Evolutionary conservation across 805 yeast species (phyloP).

Genomic region (Kodamaea neixiangensis): DNA sequence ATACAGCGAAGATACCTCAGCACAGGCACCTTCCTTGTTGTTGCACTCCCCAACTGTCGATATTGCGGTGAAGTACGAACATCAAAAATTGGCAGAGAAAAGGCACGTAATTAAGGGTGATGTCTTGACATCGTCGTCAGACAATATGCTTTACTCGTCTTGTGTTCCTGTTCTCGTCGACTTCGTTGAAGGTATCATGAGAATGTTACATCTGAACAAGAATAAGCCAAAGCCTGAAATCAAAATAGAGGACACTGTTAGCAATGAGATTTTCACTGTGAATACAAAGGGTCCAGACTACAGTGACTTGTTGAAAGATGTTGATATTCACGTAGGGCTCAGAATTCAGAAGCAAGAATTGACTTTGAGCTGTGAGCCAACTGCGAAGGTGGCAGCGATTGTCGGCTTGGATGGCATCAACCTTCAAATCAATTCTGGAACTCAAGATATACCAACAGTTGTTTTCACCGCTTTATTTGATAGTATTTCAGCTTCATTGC

Average conservation of each 20-base stretch:
- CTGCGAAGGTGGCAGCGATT: constrained; percentile 87
- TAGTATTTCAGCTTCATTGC: constrained; percentile 70
- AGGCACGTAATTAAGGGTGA: constrained; percentile 53
- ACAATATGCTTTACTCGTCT: constrained; percentile 65
- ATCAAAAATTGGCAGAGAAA: constrained; percentile 31
- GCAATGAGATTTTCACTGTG: constrained; percentile 4
- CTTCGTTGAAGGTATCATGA: constrained; percentile 50
- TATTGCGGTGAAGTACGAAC: constrained; percentile 55
- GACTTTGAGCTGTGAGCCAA: constrained; percentile 87
- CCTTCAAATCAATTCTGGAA: constrained; percentile 54
- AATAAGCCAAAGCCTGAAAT: constrained; percentile 7
- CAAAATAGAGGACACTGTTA: constrained; percentile 3
- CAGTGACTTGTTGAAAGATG: constrained; percentile 44
- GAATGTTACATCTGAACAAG: constrained; percentile 39
- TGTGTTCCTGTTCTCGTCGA: constrained; percentile 80
- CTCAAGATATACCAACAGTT: constrained; percentile 37
- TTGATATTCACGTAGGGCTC: constrained; percentile 64
- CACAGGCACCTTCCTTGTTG: constrained; percentile 51
- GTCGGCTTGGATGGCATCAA: constrained; percentile 72
- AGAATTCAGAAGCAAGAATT: constrained; percentile 72
- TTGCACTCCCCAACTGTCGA: constrained; percentile 77
- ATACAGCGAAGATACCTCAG: constrained; percentile 39
- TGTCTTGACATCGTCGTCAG: constrained; percentile 65
- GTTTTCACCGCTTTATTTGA: constrained; percentile 50
- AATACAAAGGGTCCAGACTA: constrained; percentile 20